Percentiles rank a stretch among this genome's conserved stretches.
These are phyloP conservation scores for Rhododendron vialii DNA, from an alignment of 148 eudicot species.

Conservation along the genomic window DNA sequence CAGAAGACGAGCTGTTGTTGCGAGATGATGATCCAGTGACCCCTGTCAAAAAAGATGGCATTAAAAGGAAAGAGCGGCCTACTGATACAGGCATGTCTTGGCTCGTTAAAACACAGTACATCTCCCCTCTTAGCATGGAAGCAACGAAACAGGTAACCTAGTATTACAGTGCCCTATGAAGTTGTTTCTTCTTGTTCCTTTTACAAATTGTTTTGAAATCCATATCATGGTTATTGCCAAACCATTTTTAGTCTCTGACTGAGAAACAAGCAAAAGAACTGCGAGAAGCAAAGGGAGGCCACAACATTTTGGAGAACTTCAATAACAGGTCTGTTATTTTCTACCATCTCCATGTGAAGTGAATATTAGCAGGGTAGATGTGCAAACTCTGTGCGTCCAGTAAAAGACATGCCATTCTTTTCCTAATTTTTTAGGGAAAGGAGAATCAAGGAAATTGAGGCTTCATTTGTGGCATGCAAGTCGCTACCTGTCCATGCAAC, in stretches of 20 bases:
- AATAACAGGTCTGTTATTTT: slow-evolving; percentile 55
- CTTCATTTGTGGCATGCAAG: slow-evolving; percentile 86
- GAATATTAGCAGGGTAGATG: background rate
- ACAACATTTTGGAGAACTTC: slow-evolving; percentile 51
- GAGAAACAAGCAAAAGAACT: slow-evolving; percentile 95
- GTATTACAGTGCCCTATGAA: background rate
- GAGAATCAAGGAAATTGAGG: slow-evolving; percentile 70
- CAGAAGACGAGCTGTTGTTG: slow-evolving; percentile 83
- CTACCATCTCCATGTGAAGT: slow-evolving; percentile 1
- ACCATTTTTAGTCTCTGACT: slow-evolving; percentile 59
- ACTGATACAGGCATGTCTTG: slow-evolving; percentile 88
- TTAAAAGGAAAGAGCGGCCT: slow-evolving; percentile 84
- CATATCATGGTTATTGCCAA: background rate
- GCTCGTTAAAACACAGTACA: slow-evolving; percentile 97
- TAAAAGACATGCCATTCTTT: background rate
- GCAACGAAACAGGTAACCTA: slow-evolving; percentile 68
- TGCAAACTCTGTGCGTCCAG: background rate
- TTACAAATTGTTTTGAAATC: background rate
- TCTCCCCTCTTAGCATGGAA: slow-evolving; percentile 88
- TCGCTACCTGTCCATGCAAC: slow-evolving; percentile 83
- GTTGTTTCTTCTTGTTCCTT: background rate
- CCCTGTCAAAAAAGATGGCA: slow-evolving; percentile 79
- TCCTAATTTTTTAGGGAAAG: slow-evolving; percentile 51
- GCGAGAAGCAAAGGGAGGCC: slow-evolving; percentile 68
- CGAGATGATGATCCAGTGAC: slow-evolving; percentile 79